phyloP scores from a whole-genome alignment of 2,329 filamentous ascomycete genomes.

The Verruconis gallopava region DNA sequence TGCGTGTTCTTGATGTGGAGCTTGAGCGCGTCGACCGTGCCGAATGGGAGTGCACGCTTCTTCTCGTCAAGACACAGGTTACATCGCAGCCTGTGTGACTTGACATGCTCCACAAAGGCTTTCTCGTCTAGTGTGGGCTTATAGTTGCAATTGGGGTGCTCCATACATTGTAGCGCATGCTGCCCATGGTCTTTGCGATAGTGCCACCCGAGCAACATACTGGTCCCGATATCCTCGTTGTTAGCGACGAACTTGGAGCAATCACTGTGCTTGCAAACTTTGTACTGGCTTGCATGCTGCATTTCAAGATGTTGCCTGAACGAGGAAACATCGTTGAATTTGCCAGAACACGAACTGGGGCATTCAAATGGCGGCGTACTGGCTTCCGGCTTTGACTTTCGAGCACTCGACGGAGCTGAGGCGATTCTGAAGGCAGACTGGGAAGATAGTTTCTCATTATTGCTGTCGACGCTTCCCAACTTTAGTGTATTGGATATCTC shows the following conservation, averaged over 20 bases:
- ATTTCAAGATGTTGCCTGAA: slow-evolving; percentile 75
- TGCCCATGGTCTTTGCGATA: slow-evolving; percentile 64
- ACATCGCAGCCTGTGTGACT: slow-evolving; percentile 58
- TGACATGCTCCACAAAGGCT: slow-evolving; percentile 72
- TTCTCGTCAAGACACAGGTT: slow-evolving; percentile 60
- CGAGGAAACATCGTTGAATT: slow-evolving; percentile 65
- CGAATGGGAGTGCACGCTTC: slow-evolving; percentile 48
- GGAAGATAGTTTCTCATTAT: too few species aligned
- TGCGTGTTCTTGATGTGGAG: slow-evolving; percentile 61
- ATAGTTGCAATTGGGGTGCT: slow-evolving; percentile 56
- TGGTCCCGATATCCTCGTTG: slow-evolving; percentile 68
- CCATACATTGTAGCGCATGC: slow-evolving; percentile 62
- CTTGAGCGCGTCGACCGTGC: slow-evolving; percentile 57
- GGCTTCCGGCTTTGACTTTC: too few species aligned
- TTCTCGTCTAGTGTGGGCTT: slow-evolving; percentile 74
- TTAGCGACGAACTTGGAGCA: slow-evolving; percentile 61
- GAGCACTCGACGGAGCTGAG: too few species aligned
- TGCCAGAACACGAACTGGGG: slow-evolving; percentile 45
- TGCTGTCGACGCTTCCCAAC: too few species aligned
- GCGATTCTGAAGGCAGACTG: too few species aligned
- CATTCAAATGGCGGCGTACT: slow-evolving; percentile 74
- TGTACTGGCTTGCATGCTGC: slow-evolving; percentile 72
- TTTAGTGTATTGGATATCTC: too few species aligned
- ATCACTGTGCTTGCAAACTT: slow-evolving; percentile 58
- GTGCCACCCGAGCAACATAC: slow-evolving; percentile 65